These are phyloP conservation scores for Naganishia sp. DNA, from an alignment of 1,284 basidiomycete species.

Conservation along the genomic window DNA sequence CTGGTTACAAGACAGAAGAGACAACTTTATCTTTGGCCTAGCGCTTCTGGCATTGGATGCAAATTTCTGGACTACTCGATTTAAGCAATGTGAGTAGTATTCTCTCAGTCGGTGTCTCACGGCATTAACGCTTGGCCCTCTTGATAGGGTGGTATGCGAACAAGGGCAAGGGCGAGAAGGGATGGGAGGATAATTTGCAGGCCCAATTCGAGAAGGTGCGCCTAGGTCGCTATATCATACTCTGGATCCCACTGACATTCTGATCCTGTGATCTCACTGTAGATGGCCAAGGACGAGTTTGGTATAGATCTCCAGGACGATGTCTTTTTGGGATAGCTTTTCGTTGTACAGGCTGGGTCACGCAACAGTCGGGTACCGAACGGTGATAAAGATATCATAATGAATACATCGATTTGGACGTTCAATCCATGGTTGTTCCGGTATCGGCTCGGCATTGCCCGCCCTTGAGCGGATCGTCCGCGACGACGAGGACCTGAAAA, in stretches of 20 bases:
- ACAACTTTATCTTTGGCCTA: constrained; percentile 52
- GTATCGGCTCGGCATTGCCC: no score
- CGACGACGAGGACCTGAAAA: no score
- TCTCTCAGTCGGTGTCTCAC: not conserved
- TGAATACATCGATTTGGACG: no score
- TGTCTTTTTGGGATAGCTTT: constrained; percentile 52
- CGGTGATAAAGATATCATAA: no score
- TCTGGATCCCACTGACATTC: not conserved
- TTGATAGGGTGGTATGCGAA: constrained; percentile 43
- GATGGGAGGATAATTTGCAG: constrained; percentile 51
- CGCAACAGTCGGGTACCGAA: no score
- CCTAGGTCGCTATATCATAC: no score
- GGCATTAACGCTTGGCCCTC: not conserved
- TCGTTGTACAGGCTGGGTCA: not conserved
- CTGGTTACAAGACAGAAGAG: constrained; percentile 50
- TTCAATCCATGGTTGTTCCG: no score
- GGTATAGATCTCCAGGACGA: constrained; percentile 56
- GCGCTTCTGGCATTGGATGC: constrained; percentile 55
- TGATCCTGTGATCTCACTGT: not conserved
- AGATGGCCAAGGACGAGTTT: constrained; percentile 56
- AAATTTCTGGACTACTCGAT: constrained; percentile 52
- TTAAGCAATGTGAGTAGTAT: constrained; percentile 47
- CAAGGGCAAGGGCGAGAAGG: constrained; percentile 46
- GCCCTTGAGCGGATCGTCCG: no score
- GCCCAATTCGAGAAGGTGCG: constrained; percentile 46